A percentile compares a stretch with the other conserved stretches of the same genome.
phyloP scores from a whole-genome alignment of 805 yeast species.

The Alloascoidea africana region DNA sequence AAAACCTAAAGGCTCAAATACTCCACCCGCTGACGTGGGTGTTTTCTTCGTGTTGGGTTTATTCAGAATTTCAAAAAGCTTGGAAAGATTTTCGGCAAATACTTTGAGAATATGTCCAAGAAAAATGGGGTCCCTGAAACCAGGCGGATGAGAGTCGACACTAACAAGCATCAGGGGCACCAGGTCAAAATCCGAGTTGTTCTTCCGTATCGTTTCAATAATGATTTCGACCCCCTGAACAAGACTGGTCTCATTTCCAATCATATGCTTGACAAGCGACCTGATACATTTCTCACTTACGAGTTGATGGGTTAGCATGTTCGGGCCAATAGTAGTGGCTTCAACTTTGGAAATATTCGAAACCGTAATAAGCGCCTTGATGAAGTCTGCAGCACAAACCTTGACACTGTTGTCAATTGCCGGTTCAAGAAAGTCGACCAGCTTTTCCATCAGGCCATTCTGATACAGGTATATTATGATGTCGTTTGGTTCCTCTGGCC shows the following conservation, averaged over 20 bases:
- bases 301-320: neutral
- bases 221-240: neutral
- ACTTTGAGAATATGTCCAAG: neutral
- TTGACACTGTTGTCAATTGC: neutral
- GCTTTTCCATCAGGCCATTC: neutral
- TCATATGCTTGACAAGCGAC: neutral
- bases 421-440: neutral
- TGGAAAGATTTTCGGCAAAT: neutral
- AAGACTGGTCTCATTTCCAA: neutral
- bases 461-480: neutral
- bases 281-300: neutral
- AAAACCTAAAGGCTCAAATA: slow-evolving; percentile 1
- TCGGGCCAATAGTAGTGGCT: neutral
- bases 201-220: neutral
- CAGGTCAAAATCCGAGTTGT: neutral
- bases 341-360: neutral
- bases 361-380: neutral
- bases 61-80: neutral
- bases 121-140: neutral
- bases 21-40: neutral
- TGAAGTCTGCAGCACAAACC: neutral
- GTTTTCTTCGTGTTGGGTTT: neutral
- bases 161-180: neutral
- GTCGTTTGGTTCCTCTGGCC: neutral
- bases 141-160: slow-evolving; percentile 1